These are phyloP conservation scores for Exobasidium cylindrosporum DNA, from an alignment of 1,284 basidiomycete genomes.

Conservation along the genomic window DNA sequence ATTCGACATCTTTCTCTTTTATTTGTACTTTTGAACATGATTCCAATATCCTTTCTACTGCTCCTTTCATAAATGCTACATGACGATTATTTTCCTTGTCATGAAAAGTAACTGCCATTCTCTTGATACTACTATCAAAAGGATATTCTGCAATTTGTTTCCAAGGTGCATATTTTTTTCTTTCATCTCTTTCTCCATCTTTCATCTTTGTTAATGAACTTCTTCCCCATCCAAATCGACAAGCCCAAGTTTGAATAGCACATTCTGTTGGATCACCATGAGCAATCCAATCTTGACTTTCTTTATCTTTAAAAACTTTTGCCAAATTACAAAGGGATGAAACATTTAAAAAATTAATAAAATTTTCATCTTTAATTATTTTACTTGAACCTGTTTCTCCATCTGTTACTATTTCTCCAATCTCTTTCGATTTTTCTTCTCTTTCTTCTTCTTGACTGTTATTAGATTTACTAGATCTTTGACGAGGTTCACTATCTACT, in stretches of 20 bases:
- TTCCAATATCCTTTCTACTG: slow-evolving; percentile 50
- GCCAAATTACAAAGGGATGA: slow-evolving; percentile 55
- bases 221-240: slow-evolving; percentile 55
- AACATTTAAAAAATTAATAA: slow-evolving; percentile 46
- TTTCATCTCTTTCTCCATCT: slow-evolving; percentile 21
- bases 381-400: slow-evolving; percentile 30
- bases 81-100: slow-evolving; percentile 36
- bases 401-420: slow-evolving; percentile 56
- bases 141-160: slow-evolving; percentile 59
- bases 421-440: slow-evolving; percentile 30
- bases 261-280: slow-evolving; percentile 68
- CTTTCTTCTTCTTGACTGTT: slow-evolving; percentile 23
- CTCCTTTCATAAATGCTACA: slow-evolving; percentile 53
- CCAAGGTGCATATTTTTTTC: slow-evolving; percentile 33
- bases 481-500: slow-evolving; percentile 36
- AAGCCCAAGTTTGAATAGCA: slow-evolving; percentile 67
- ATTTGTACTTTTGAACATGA: slow-evolving; percentile 37
- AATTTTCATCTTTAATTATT: slow-evolving; percentile 29
- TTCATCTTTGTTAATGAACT: slow-evolving; percentile 32
- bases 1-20: slow-evolving; percentile 51
- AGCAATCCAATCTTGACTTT: slow-evolving; percentile 61
- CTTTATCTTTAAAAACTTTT: slow-evolving; percentile 51
- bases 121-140: slow-evolving; percentile 51
- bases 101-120: slow-evolving; percentile 58
- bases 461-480: slow-evolving; percentile 9